Evolutionary conservation across 176 grass and related monocot species (phyloP).

Genomic region (Lolium multiflorum): DNA sequence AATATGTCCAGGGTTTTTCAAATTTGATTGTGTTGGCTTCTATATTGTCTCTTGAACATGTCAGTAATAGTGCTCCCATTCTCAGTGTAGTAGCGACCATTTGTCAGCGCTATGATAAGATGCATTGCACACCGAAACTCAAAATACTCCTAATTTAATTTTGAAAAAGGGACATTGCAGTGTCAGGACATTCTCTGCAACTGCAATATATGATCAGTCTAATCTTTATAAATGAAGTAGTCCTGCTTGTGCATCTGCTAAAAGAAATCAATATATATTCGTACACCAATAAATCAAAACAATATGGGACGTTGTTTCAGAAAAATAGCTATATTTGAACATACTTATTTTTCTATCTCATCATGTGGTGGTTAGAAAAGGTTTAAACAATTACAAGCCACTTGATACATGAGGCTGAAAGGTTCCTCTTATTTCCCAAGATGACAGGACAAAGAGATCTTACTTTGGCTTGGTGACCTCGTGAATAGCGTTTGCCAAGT

Average conservation of each 20-base stretch:
- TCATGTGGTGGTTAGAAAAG: not conserved
- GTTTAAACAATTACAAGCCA: not conserved
- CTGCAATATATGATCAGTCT: not conserved
- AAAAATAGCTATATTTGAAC: not conserved
- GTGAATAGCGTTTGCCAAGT: conserved; percentile 85
- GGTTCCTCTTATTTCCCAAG: not conserved
- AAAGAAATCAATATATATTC: conserved; percentile 27
- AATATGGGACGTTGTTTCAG: not conserved
- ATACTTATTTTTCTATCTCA: conserved; percentile 37
- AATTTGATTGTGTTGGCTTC: not conserved
- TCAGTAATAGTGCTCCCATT: not conserved
- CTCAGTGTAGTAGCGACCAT: not conserved
- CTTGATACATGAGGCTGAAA: not conserved
- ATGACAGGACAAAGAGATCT: not conserved
- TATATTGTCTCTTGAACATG: not conserved
- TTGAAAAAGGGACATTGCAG: not conserved
- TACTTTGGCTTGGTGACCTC: conserved; percentile 73
- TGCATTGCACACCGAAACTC: not conserved
- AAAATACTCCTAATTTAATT: not conserved
- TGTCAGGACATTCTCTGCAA: not conserved
- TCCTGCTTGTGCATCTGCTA: not conserved
- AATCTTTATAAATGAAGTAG: not conserved
- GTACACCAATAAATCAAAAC: not conserved
- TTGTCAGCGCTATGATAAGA: not conserved
- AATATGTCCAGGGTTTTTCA: not conserved